phyloP scores from a whole-genome alignment of 1,284 basidiomycete genomes.

The Somion occarium region DNA sequence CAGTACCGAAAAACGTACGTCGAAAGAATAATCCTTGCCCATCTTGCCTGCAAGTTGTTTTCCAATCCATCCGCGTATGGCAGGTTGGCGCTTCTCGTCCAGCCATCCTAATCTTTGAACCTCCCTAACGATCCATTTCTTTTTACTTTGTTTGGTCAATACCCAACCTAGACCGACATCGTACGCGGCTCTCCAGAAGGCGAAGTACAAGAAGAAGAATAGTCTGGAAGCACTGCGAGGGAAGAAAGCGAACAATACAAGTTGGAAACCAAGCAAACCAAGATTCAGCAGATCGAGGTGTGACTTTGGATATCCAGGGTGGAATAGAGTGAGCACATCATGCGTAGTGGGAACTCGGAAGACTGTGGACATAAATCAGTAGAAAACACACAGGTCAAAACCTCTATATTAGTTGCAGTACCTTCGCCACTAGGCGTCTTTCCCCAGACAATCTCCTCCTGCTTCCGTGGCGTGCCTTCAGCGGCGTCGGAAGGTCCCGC shows the following conservation, averaged over 20 bases:
- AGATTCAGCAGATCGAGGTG: slow-evolving; percentile 89
- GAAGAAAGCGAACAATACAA: slow-evolving; percentile 71
- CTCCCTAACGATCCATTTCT: slow-evolving; percentile 86
- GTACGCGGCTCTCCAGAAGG: slow-evolving; percentile 91
- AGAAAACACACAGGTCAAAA: slow-evolving; percentile 2
- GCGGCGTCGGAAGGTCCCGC: background rate
- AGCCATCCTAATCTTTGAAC: slow-evolving; percentile 85
- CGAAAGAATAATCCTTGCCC: slow-evolving; percentile 91
- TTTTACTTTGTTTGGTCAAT: slow-evolving; percentile 91
- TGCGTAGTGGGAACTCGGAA: slow-evolving; percentile 95
- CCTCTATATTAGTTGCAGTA: slow-evolving; percentile 21
- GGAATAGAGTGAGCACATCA: slow-evolving; percentile 89
- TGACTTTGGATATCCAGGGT: slow-evolving; percentile 87
- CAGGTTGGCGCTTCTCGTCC: slow-evolving; percentile 64
- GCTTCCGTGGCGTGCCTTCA: background rate
- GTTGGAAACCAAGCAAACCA: slow-evolving; percentile 72
- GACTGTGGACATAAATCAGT: slow-evolving; percentile 42
- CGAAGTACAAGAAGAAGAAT: slow-evolving; percentile 86
- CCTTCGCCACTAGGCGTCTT: slow-evolving; percentile 83
- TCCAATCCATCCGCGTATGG: slow-evolving; percentile 77
- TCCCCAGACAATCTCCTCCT: slow-evolving; percentile 77
- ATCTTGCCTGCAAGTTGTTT: slow-evolving; percentile 89
- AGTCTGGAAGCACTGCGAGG: slow-evolving; percentile 49
- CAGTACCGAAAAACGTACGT: slow-evolving; percentile 45
- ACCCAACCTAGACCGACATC: slow-evolving; percentile 94